These are phyloP conservation scores for Entelexis sorbosivorans DNA, from an alignment of 1,139 yeast genomes.

Conservation along the genomic window DNA sequence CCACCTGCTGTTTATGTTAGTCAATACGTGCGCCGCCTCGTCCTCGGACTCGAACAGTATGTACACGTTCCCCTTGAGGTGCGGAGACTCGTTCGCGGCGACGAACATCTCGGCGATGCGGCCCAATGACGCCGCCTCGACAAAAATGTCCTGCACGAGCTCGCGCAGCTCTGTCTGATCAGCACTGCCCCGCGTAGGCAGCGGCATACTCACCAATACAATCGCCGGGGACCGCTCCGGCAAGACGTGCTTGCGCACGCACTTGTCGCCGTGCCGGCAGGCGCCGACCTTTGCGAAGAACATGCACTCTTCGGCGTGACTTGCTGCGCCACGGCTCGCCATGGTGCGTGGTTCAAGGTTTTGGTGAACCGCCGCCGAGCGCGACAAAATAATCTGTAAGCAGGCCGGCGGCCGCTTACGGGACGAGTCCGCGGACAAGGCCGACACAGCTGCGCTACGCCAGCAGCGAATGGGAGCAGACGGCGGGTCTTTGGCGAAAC, in stretches of 20 bases:
- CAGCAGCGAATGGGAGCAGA: slow-evolving; percentile 29
- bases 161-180: slow-evolving; percentile 40
- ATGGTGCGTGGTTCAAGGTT: no score
- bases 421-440: neutral
- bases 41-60: slow-evolving; percentile 46
- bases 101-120: slow-evolving; percentile 56
- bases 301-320: slow-evolving; percentile 25
- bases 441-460: neutral
- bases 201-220: slow-evolving; percentile 50
- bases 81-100: slow-evolving; percentile 76
- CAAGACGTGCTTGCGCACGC: slow-evolving; percentile 63
- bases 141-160: slow-evolving; percentile 63
- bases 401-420: neutral
- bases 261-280: slow-evolving; percentile 85
- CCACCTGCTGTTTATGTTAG: slow-evolving; percentile 67
- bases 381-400: neutral
- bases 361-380: no score
- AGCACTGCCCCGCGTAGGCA: slow-evolving; percentile 1
- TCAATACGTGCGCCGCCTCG: slow-evolving; percentile 52
- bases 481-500: slow-evolving; percentile 43
- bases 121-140: slow-evolving; percentile 52
- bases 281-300: slow-evolving; percentile 84
- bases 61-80: slow-evolving; percentile 75
- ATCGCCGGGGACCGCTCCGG: slow-evolving; percentile 63
- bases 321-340: neutral